Base-by-base conservation (phyloP, 2,329 filamentous ascomycete genomes). In the Thelonectria olida region DNA sequence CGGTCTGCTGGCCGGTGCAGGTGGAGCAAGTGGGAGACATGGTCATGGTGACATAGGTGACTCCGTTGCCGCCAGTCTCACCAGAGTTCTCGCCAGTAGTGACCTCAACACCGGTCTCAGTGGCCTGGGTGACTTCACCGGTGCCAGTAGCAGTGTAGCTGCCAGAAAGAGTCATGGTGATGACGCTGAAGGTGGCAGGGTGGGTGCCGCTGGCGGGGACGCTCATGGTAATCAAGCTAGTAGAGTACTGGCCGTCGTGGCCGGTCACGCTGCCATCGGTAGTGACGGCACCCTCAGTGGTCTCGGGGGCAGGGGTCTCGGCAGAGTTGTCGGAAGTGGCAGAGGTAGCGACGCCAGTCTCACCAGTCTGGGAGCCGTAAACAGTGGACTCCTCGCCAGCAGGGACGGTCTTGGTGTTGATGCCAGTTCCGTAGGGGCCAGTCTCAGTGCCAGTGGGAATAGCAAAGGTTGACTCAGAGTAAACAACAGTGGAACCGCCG, bases 31-130 rank as follows among this genome's bases (percentile, higher is more conserved):
- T 61, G 20, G 58, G 58, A 8, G 58, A 50, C 15, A 52, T 42
- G 34, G 58, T 61, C 52, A 61, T 48, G 19, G 58, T 61, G 13
- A 64, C 60, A 22, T 54, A 60, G 28, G 57, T 65, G 20, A 59
- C 49, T 15, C 50, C 45, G n/a, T 51, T 52, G 27, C 42, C 63
- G 10, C 44, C 42, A 34, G 44, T 48, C 44, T 31, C 44, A 28
- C 44, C 44, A 34, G 25, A 31, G 44, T 34, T 34, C 4, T 19
- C 4, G 36, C 17, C 36, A 25, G 50, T 49, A 8, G 45, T 42
- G 7, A 44, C 49, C 13, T 42, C 53, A 27, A 54, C 39, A 7
- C 28, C 62, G 31, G 45, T 48, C 20, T 51, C 34, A 8, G 45
- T 39, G n/a, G 45, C 36, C 45, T 36, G 36, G 10, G 39, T 27